Evolutionary conservation across 441 rosid species (phyloP), one percentile per base, ranked within the genome.

Genomic region (Pelargonium myrrhifolium): DNA sequence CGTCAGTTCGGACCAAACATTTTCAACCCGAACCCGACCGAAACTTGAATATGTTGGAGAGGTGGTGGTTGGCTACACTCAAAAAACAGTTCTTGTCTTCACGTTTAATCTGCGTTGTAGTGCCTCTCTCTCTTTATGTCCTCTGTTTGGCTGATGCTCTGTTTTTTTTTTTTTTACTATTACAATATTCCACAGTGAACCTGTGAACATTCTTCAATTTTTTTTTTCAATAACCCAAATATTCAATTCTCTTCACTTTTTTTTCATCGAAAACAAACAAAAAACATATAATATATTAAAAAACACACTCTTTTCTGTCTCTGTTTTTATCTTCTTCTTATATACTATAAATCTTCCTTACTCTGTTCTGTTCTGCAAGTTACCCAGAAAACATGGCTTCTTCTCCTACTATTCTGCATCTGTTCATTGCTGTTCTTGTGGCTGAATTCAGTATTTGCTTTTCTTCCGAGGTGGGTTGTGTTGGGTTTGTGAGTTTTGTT

Each of bases 381-480:
- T 21, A 43, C 60, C 6, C 64, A 17, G 51, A 10, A n/a, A 45
- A 37, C 49, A 35, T 49, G 70, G 40, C 56, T 35, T 62, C 37
- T 60, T 37, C 62, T 59, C 39, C 53, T 56, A 14, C 24, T 20
- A 43, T 68, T 26, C 28, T 59, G 22, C 26, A 51, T 22, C 71
- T 62, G 64, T 73, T 68, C n/a, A 64, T 77, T 12, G 51, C 15
- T 35, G 18, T 74, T 28, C 63, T 73, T 17, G 59, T 69, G 20
- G 49, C 73, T 12, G 62, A 77, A 56, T 45, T 53, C 45, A 20
- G 49, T 62, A 40, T 71, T 71, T 66, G 71, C 64, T 58, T 74
- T 65, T 78, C 76, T 31, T 71, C 81, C 3, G 73, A 80, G 79
- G 81, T 80, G 12, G 59, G 10, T 53, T 53, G 22, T 15, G 17